A percentile compares a stretch with the other conserved stretches of the same genome.
Evolutionary conservation across 345 rosid species (phyloP).

Genomic region (Hibiscus mutabilis): DNA sequence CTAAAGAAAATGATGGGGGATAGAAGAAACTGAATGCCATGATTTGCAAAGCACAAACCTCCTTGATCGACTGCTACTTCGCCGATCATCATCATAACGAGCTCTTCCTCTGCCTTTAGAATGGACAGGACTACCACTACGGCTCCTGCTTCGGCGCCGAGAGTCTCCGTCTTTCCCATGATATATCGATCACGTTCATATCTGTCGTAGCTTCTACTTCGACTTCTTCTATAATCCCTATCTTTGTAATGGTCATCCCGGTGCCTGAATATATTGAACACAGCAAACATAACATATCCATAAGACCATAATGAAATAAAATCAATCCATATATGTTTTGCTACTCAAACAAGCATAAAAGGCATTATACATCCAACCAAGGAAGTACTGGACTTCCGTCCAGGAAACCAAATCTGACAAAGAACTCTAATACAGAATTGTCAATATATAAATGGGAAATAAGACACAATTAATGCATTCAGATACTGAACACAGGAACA

Average conservation of each 20-base stretch:
- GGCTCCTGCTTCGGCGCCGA: slow-evolving; percentile 48
- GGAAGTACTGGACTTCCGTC: not conserved
- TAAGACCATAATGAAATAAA: not conserved
- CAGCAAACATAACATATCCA: not conserved
- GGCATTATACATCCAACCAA: not conserved
- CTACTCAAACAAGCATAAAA: not conserved
- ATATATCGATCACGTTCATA: slow-evolving; percentile 41
- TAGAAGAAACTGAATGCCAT: not conserved
- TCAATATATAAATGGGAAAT: not conserved
- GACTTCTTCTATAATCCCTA: slow-evolving; percentile 42
- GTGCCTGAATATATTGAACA: slow-evolving; percentile 17
- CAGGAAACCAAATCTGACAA: not conserved
- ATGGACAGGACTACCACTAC: slow-evolving; percentile 47
- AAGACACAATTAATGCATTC: not conserved
- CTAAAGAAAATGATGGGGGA: not conserved
- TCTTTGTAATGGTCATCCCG: slow-evolving; percentile 35
- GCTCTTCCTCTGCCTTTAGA: slow-evolving; percentile 42
- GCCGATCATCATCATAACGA: slow-evolving; percentile 42
- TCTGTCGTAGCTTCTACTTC: slow-evolving; percentile 49
- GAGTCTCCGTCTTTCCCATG: slow-evolving; percentile 46
- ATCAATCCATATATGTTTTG: not conserved
- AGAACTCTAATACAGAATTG: not conserved
- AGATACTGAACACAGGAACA: not conserved
- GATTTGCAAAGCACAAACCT: slow-evolving; percentile 26
- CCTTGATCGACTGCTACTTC: slow-evolving; percentile 42